Evolutionary conservation across 345 rosid genomes (phyloP), one percentile per base, ranked within the genome.

Genomic region (Toxicodendron radicans): DNA sequence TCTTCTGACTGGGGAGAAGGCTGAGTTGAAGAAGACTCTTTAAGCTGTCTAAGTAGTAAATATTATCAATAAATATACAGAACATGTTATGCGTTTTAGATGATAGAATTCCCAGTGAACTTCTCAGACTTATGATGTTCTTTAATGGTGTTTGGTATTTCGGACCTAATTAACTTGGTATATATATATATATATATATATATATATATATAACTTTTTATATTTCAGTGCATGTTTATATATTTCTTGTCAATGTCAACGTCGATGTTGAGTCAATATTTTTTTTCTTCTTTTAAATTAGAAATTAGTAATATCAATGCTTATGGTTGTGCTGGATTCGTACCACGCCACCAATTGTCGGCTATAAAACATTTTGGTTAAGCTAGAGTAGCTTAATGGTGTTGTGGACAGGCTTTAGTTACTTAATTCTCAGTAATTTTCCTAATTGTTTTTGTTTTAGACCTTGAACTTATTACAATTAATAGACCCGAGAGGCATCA

Each of bases 1-100:
- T 83, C 95, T 93, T 38, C 89, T 95, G 43, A 75, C 90, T 4
- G 97, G 89, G 14, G 89, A 90, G 83, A 88, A 82, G 75, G 85
- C 82, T 53, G 91, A 79, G 74, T 62, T 66, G 57, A 66, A 14
- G 70, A 62, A 32, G 74, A 23, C 64, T 54, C 63, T 64, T 17
- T 0, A 11, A 2, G 21, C 45, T 27, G 48, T 52, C 58, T 54
- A 52, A 67, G 65, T 73, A 73, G 30, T 52, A 53, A 10, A 51
- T 59, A 35, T 16, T 23, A 65, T 72, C 9, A 79, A 79, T 68
- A 73, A 73, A 63, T 27, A 46, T 62, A 24, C 1, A 0, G 68
- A 62, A 61, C 58, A 7, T 53, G 58, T 14, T 66, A 72, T 61
- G 35, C 24, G 21, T 66, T 63, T 33, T 62, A 20, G 68, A n/a